Evolutionary conservation across 805 yeast genomes (phyloP), one percentile per base, ranked within the genome.

Genomic region (Barnettozyma populi): DNA sequence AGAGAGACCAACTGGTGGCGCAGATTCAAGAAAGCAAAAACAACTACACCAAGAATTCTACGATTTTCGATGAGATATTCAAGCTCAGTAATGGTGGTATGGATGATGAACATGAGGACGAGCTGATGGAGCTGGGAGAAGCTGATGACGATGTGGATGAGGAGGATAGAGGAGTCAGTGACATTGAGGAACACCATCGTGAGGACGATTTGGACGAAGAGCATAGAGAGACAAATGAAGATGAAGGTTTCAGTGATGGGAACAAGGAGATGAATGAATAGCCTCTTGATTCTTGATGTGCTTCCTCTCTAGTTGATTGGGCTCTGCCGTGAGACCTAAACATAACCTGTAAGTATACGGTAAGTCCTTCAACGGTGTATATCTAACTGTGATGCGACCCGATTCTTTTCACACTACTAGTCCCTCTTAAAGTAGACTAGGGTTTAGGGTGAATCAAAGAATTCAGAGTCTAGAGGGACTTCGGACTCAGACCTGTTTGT

Each of bases 61-160:
- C 40, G 21, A 24, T 49, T 11, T 50, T 52, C 20, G 50, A 43
- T 10, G 42, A 41, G 7, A 50, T 52, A 16, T 44, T 41, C 10
- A 45, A 32, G 35, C 25, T 52, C 5, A 8, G 46, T 3, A 49
- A 36, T 14, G 40, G 44, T 7, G 48, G 41, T n/a, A 40, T 21
- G 7, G 38, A 21, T 7, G n/a, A 29, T 6, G 41, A 43, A 11
- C 19, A 14, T 20, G 39, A 35, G 18, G 41, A 41, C 7, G 43
- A 31, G 8, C 16, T 14, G 16, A 34, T 9, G 27, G 44, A 43
- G 1, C 39, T 21, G 8, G 43, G 41, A 14, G 42, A 37, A 7
- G 39, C n/a, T 11, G 39, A 41, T 13, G 48, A 36, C 7, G 46
- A 41, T 8, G 46, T 41, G 10, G 48, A 44, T 52, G 73, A 75